Evolutionary conservation across 139 green algal genomes (phyloP).

Genomic region (Coelastrella sp.): DNA sequence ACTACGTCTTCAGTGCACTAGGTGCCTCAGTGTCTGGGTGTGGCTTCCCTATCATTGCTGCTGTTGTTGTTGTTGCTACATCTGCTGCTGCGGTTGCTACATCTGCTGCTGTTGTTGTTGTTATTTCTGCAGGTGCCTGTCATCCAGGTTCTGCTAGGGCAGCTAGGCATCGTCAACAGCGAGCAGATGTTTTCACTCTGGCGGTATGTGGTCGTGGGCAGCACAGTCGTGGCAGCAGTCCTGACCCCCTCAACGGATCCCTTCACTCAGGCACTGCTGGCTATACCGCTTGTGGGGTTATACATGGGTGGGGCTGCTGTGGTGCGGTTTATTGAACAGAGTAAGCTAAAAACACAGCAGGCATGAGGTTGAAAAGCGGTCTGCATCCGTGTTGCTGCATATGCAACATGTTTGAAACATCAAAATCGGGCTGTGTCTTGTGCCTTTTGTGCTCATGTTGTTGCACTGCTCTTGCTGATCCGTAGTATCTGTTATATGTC

Average conservation of each 20-base stretch:
- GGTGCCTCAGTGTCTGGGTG: no score
- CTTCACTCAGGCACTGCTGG: slow-evolving; percentile 97
- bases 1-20: no score
- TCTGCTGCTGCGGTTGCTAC: neutral
- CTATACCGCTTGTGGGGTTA: slow-evolving; percentile 92
- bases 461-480: neutral
- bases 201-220: slow-evolving; percentile 97
- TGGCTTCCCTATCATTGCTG: no score
- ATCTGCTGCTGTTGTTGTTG: slow-evolving; percentile 20
- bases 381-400: neutral
- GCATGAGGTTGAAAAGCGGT: neutral
- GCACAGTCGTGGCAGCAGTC: slow-evolving; percentile 93
- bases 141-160: slow-evolving; percentile 96
- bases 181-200: slow-evolving; percentile 96
- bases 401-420: no score
- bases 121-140: slow-evolving; percentile 89
- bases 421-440: neutral
- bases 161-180: slow-evolving; percentile 89
- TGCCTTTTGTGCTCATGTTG: neutral
- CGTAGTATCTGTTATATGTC: no score
- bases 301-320: slow-evolving; percentile 93
- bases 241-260: slow-evolving; percentile 98
- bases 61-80: neutral
- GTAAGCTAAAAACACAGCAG: neutral
- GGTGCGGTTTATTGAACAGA: slow-evolving; percentile 82